Percentiles rank a stretch among this genome's conserved stretches.
Evolutionary conservation across 805 yeast species (phyloP).

Genomic region (Teunomyces panamensis): DNA sequence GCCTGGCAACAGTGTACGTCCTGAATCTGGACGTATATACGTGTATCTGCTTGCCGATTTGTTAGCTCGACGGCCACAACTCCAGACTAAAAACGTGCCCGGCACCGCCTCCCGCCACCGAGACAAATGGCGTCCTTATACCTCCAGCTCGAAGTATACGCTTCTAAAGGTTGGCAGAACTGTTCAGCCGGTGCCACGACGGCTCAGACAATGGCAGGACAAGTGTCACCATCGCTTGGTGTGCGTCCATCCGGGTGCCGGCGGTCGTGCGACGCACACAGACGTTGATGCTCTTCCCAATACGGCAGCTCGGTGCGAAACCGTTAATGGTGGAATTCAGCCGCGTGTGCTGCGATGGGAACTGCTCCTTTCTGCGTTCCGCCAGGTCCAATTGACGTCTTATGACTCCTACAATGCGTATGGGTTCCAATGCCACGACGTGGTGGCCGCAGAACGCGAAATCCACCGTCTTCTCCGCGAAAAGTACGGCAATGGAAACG

Average conservation of each 20-base stretch:
- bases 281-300: background rate
- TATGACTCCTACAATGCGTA: constrained; percentile 22
- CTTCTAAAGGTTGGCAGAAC: constrained; percentile 56
- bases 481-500: constrained; percentile 46
- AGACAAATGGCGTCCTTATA: constrained; percentile 31
- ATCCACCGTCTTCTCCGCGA: constrained; percentile 39
- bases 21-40: constrained; percentile 44
- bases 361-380: background rate
- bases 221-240: constrained; percentile 48
- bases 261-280: background rate
- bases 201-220: constrained; percentile 52
- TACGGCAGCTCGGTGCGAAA: background rate
- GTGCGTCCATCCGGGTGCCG: constrained; percentile 17
- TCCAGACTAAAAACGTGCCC: constrained; percentile 35
- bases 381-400: background rate
- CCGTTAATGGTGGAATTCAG: background rate
- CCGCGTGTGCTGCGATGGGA: background rate
- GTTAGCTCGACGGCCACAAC: constrained; percentile 32
- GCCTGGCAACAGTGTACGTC: background rate
- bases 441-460: constrained; percentile 36
- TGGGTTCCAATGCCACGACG: constrained; percentile 28
- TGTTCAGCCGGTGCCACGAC: constrained; percentile 37
- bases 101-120: constrained; percentile 12
- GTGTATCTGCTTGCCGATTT: constrained; percentile 47
- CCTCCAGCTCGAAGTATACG: constrained; percentile 34